Base-by-base conservation (phyloP, 1,284 basidiomycete genomes). In the Anthracocystis panici-leucophaei region DNA sequence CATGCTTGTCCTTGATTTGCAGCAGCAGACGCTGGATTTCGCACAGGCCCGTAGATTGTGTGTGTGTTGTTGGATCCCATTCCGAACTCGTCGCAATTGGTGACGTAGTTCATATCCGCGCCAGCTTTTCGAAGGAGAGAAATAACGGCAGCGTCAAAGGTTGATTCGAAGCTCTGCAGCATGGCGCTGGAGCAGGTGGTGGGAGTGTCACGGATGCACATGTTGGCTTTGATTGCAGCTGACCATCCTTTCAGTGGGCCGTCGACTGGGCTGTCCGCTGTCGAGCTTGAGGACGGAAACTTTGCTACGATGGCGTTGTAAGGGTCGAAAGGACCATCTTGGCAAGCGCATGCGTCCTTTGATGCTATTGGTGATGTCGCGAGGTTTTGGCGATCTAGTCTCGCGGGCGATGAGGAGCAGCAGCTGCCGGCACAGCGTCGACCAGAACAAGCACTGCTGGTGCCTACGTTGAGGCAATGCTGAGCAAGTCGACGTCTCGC, bases 11-110 rank as follows among this genome's bases (percentile, higher is more conserved):
- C 58, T 11, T 29, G 10, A 1, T 12, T 33, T 5, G 53, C 18
- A 5, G 55, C 20, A 11, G 56, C 23, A 21, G 51, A 54, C 18
- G 74, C 77, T 2, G 82, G 81, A 54, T 83, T 83, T 11, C 67
- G 63, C 25, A 83, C 82, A 0, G 79, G 67, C 3, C 83, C 83
- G 40, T 75, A 66, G 7, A 74, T 31, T 0, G 82, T 78, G 56
- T 84, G 75, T 21, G 68, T 55, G 55, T 84, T 84, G 45, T 44
- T 68, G 12, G 78, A 82, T 1, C 96, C 96, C 96, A 99, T 99
- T 0, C 95, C 95, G 86, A 99, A 99, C 85, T 98, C 96, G 84
- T 99, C 96, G 86, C 94, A 95, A 83, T 97, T 97, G 0, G 95
- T 92, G 86, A 96, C 96, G 2, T 94, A 95, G 0, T 91, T 82